Percentiles rank a stretch among this genome's conserved stretches.
These are phyloP conservation scores for Aspergillus brasiliensis DNA, from an alignment of 2,329 filamentous ascomycete genomes.

Conservation along the genomic window DNA sequence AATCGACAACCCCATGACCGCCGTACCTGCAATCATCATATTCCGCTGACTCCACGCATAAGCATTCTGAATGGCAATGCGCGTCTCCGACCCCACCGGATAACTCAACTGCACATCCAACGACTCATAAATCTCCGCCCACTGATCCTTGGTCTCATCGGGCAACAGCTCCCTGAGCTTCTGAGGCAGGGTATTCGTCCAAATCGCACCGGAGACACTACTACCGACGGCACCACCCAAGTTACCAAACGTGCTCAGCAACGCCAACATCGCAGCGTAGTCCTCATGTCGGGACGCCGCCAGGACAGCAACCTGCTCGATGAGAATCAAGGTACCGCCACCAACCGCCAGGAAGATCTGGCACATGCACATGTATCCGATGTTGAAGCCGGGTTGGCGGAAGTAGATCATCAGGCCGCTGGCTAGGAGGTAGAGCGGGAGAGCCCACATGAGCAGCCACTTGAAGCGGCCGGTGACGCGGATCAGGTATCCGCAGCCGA, in stretches of 20 bases:
- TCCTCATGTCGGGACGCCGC: slow-evolving; percentile 55
- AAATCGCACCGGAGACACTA: slow-evolving; percentile 36
- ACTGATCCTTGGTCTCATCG: slow-evolving; percentile 9
- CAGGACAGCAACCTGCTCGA: slow-evolving; percentile 57
- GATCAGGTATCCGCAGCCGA: slow-evolving; percentile 55
- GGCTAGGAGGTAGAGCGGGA: slow-evolving; percentile 53
- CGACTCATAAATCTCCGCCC: slow-evolving; percentile 15
- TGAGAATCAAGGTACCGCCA: slow-evolving; percentile 54
- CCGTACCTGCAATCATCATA: slow-evolving; percentile 38
- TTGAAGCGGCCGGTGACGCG: slow-evolving; percentile 54
- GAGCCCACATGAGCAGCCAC: slow-evolving; percentile 50
- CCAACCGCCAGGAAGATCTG: slow-evolving; percentile 58
- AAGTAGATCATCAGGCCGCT: slow-evolving; percentile 56
- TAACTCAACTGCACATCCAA: slow-evolving; percentile 31
- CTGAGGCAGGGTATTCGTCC: slow-evolving; percentile 34
- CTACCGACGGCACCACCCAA: slow-evolving; percentile 38
- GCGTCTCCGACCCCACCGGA: slow-evolving; percentile 38
- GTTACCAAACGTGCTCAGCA: slow-evolving; percentile 38
- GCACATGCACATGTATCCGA: slow-evolving; percentile 57
- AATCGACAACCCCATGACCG: slow-evolving; percentile 14
- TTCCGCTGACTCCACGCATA: slow-evolving; percentile 49
- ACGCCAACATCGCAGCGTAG: slow-evolving; percentile 54
- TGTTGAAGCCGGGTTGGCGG: slow-evolving; percentile 46
- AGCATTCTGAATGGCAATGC: slow-evolving; percentile 45
- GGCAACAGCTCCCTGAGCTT: slow-evolving; percentile 45